These are phyloP conservation scores for Penicillium lagena DNA, from an alignment of 495 filamentous ascomycete species.

Conservation along the genomic window DNA sequence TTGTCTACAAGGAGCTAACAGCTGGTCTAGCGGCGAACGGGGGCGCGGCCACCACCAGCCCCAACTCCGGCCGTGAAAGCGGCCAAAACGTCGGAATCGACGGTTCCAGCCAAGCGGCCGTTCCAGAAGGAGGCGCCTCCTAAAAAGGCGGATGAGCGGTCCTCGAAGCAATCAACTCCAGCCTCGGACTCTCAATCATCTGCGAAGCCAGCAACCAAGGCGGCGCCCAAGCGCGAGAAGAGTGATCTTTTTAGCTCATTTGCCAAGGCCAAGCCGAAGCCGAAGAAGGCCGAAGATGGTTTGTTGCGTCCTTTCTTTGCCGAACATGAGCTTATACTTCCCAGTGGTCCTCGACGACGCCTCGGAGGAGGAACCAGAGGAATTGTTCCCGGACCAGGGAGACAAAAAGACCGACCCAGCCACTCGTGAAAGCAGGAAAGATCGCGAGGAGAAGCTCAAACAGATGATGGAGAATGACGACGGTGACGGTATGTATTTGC, in stretches of 20 bases:
- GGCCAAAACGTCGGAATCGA: conserved; percentile 17
- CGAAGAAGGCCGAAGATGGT: conserved; percentile 57
- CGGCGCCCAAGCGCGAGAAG: conserved; percentile 52
- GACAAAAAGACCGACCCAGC: conserved; percentile 21
- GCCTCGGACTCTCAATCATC: conserved; percentile 20
- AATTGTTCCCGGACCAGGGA: conserved; percentile 44
- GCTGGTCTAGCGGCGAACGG: conserved; percentile 41
- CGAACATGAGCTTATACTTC: conserved; percentile 9
- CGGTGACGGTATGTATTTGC: conserved; percentile 15
- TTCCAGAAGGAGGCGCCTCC: conserved; percentile 16
- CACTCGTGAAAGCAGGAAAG: conserved; percentile 53
- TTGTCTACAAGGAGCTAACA: conserved; percentile 3
- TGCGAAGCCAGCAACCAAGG: conserved; percentile 26
- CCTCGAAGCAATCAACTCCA: conserved; percentile 17
- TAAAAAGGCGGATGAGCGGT: conserved; percentile 24
- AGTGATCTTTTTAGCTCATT: conserved; percentile 77
- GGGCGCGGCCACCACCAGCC: conserved; percentile 24
- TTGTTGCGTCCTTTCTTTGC: conserved; percentile 3
- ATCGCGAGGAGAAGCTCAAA: conserved; percentile 65
- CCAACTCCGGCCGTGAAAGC: conserved; percentile 12
- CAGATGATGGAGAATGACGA: conserved; percentile 88
- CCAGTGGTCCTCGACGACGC: conserved; percentile 44
- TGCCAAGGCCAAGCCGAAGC: conserved; percentile 66
- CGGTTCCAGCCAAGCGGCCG: conserved; percentile 29
- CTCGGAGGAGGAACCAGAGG: conserved; percentile 70